A percentile compares a stretch with the other conserved stretches of the same genome.
These are phyloP conservation scores for Teratosphaeria destructans DNA, from an alignment of 2,329 filamentous ascomycete genomes.

Conservation along the genomic window DNA sequence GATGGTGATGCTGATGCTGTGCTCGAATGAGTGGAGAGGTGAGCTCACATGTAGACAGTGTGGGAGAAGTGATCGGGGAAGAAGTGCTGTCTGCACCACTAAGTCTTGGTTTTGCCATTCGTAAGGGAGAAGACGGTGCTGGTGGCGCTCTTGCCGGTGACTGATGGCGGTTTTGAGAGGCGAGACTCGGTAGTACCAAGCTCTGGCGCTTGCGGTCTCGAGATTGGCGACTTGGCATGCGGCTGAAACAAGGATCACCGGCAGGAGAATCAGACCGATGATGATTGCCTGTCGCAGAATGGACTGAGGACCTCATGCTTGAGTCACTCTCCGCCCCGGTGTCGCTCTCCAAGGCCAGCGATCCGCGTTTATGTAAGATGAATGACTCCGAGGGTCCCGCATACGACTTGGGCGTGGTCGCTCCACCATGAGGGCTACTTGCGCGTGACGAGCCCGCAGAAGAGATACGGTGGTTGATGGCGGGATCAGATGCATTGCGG, in stretches of 20 bases:
- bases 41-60: constrained; percentile 73
- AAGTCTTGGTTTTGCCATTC: constrained; percentile 71
- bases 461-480: constrained; percentile 42
- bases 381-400: constrained; percentile 46
- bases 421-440: constrained; percentile 73
- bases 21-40: constrained; percentile 57
- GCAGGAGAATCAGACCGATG: constrained; percentile 79
- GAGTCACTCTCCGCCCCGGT: constrained; percentile 74
- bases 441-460: constrained; percentile 70
- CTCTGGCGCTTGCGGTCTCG: constrained; percentile 79
- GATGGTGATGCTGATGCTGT: constrained; percentile 45
- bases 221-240: constrained; percentile 56
- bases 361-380: constrained; percentile 59
- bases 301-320: constrained; percentile 70
- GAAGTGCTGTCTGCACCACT: constrained; percentile 54
- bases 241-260: constrained; percentile 68
- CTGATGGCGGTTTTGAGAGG: constrained; percentile 71
- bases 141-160: constrained; percentile 69
- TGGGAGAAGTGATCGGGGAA: constrained; percentile 83
- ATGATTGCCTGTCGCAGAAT: constrained; percentile 35
- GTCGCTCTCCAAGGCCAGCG: constrained; percentile 75
- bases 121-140: constrained; percentile 65
- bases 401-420: constrained; percentile 80
- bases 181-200: constrained; percentile 61
- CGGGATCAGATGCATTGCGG: constrained; percentile 43